These are phyloP conservation scores for Neurospora sublineolata DNA, from an alignment of 495 filamentous ascomycete species.

Conservation along the genomic window DNA sequence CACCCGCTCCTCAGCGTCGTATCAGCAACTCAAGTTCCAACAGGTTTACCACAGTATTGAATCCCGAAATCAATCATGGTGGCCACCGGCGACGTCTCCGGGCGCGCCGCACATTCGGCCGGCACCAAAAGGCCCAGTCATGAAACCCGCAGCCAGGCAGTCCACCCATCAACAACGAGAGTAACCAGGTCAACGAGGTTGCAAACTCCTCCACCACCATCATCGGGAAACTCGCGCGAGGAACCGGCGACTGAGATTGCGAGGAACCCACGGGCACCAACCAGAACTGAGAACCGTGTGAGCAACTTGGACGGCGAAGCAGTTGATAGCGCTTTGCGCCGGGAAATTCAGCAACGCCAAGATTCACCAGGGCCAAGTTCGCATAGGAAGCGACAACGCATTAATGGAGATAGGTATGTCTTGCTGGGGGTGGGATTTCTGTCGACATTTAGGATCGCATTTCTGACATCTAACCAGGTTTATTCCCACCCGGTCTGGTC, in stretches of 20 bases:
- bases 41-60: background rate
- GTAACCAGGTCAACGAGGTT: constrained; percentile 23
- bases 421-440: background rate
- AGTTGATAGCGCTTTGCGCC: constrained; percentile 20
- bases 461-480: constrained; percentile 46
- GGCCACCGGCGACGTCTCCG: constrained; percentile 21
- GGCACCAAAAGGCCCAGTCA: constrained; percentile 26
- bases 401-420: constrained; percentile 68
- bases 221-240: constrained; percentile 21
- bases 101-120: constrained; percentile 15
- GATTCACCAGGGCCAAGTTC: constrained; percentile 66
- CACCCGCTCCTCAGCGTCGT: background rate
- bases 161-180: background rate
- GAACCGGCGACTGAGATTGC: constrained; percentile 23
- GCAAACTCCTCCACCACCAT: constrained; percentile 28
- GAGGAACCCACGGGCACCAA: constrained; percentile 18
- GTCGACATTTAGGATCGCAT: background rate
- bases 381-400: constrained; percentile 72
- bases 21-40: background rate
- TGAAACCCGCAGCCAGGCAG: constrained; percentile 20
- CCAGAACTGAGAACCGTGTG: constrained; percentile 15
- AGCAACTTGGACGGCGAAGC: constrained; percentile 26
- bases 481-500: constrained; percentile 87
- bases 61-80: constrained; percentile 18
- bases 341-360: constrained; percentile 42